Base-by-base conservation (phyloP, 805 yeast genomes). In the Zygosaccharomyces kombuchaensis region DNA sequence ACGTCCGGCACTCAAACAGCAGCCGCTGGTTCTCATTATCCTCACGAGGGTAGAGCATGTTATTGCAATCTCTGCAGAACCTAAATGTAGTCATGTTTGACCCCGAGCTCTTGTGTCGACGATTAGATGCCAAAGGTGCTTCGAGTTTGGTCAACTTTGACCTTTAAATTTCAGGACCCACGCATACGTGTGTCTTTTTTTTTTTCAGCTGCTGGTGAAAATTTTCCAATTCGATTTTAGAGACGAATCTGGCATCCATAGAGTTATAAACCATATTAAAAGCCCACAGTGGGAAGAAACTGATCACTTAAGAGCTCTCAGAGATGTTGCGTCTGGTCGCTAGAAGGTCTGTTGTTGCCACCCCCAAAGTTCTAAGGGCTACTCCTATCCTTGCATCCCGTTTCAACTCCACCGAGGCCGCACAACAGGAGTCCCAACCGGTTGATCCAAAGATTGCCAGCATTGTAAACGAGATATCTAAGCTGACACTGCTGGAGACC, bases 1-100 rank as follows among this genome's bases (percentile, higher is more conserved):
- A 93, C 62, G 91, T 90, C 62, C 99, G 81, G 70, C 99, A 93
- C 48, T 95, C 90, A 65, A 87, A 93, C 48, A 91, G 72, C 51
- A 93, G 80, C 55, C 76, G 68, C 47, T 60, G 67, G 54, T 78
- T 74, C 47, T 83, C 87, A 61, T 84, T 87, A 65, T 93, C 98
- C 72, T 93, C 99, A 56, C 87, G 81, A 16, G 99, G 99, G 66
- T 93, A 93, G 70, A 93, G 77, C 99, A 93, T 93, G 66, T 93
- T 93, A 77, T 93, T 93, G 78, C 82, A 91, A 64, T 91, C 95
- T 59, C 93, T 82, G 69, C 99, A 91, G 74, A 91, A 91, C 65
- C 96, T 78, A 71, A 93, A 91, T 44, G 96, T 88, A 59, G 95
- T 88, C 95, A 87, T 87, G 25, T 26, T 22, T 13, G 14, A n/a